phyloP scores from a whole-genome alignment of 179 eudicot genomes.

The Vitellaria paradoxa region DNA sequence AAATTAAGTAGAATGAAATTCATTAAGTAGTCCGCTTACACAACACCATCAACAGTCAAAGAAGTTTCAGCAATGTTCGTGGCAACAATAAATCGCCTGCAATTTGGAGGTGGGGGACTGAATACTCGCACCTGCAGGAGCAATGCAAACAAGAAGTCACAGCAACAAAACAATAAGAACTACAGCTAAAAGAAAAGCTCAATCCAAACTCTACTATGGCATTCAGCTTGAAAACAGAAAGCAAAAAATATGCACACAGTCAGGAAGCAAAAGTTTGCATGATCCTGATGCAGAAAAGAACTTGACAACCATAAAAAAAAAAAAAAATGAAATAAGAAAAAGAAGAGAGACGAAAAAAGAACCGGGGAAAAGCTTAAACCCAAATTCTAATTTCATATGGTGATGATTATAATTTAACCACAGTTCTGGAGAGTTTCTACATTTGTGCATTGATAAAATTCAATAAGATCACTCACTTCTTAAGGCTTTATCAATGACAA shows the following conservation, averaged over 20 bases:
- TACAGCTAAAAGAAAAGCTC: not conserved
- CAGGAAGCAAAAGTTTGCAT: not conserved
- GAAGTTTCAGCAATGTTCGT: conserved; percentile 99
- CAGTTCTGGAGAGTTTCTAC: not conserved
- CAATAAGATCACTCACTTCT: not conserved
- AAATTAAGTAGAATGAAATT: conserved; percentile 6
- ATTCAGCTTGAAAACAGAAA: conserved; percentile 5
- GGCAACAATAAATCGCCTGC: conserved; percentile 91
- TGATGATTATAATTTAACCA: not conserved
- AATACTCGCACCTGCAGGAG: conserved; percentile 84
- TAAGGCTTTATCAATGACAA: not conserved
- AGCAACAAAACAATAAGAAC: conserved; percentile 12
- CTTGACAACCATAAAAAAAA: not conserved
- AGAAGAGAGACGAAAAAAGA: not conserved
- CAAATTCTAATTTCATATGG: not conserved
- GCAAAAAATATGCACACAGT: not conserved
- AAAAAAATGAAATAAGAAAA: not conserved
- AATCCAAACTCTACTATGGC: not conserved
- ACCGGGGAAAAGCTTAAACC: not conserved
- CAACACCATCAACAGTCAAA: conserved; percentile 98
- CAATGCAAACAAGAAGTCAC: conserved; percentile 8
- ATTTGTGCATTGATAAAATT: not conserved
- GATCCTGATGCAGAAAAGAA: conserved; percentile 2
- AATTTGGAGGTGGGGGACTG: conserved; percentile 83
- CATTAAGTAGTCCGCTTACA: conserved; percentile 45